Percentiles rank a stretch among this genome's conserved stretches.
These are phyloP conservation scores for Sporothrix mexicana DNA, from an alignment of 2,329 filamentous ascomycete species.

Conservation along the genomic window DNA sequence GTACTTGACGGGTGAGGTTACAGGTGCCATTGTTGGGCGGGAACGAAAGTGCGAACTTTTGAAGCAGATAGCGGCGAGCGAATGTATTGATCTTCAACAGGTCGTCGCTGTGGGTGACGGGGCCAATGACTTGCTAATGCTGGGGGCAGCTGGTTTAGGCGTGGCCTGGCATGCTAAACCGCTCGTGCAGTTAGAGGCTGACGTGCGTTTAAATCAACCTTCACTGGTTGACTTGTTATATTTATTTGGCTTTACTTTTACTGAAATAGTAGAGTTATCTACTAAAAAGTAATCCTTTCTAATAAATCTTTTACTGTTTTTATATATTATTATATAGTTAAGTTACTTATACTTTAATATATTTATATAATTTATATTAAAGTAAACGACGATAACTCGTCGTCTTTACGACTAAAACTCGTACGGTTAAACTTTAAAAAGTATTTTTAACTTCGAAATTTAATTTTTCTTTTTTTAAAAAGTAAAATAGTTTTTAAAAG, in stretches of 20 bases:
- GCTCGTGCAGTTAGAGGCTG: slow-evolving; percentile 77
- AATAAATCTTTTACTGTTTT: too few relatives aligned
- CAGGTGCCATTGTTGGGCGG: slow-evolving; percentile 75
- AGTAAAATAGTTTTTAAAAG: too few relatives aligned
- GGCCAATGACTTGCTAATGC: slow-evolving; percentile 83
- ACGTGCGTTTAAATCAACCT: slow-evolving; percentile 72
- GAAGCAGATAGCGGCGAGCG: slow-evolving; percentile 70
- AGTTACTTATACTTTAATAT: too few relatives aligned
- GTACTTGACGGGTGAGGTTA: slow-evolving; percentile 73
- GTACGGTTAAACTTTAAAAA: too few relatives aligned
- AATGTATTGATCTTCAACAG: slow-evolving; percentile 69
- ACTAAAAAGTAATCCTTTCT: background rate
- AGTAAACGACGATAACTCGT: too few relatives aligned
- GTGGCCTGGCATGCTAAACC: slow-evolving; percentile 88
- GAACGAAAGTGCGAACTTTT: slow-evolving; percentile 76
- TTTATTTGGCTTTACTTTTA: slow-evolving; percentile 72
- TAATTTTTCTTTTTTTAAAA: too few relatives aligned
- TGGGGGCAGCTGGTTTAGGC: slow-evolving; percentile 74
- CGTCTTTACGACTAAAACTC: too few relatives aligned
- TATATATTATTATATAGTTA: too few relatives aligned
- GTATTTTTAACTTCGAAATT: too few relatives aligned
- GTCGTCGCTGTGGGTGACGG: slow-evolving; percentile 80
- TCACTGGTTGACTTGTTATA: slow-evolving; percentile 75
- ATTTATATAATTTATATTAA: too few relatives aligned
- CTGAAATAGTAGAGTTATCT: slow-evolving; percentile 58